phyloP scores from a whole-genome alignment of 768 basidiomycete genomes.

The Leucogyrophana mollusca region DNA sequence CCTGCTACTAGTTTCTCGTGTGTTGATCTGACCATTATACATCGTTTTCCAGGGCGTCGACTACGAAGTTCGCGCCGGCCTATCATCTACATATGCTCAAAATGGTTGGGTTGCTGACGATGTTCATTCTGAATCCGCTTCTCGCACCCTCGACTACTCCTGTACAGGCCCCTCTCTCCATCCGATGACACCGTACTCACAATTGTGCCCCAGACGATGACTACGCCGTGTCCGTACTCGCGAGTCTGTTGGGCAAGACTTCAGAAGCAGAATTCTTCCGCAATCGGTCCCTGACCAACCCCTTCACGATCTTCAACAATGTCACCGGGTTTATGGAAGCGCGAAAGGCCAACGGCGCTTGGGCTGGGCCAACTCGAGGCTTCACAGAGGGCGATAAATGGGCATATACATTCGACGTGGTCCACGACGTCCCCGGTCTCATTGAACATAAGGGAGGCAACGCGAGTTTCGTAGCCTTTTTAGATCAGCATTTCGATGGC shows the following conservation, averaged over 20 bases:
- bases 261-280: constrained; percentile 49
- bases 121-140: constrained; percentile 76
- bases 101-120: constrained; percentile 80
- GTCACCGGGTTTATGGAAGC: constrained; percentile 82
- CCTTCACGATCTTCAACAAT: constrained; percentile 66
- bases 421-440: constrained; percentile 65
- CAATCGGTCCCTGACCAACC: constrained; percentile 52
- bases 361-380: constrained; percentile 69
- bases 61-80: constrained; percentile 79
- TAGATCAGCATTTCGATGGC: constrained; percentile 56
- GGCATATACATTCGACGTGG: constrained; percentile 79
- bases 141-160: constrained; percentile 76
- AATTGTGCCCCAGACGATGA: constrained; percentile 61
- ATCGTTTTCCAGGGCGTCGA: constrained; percentile 52
- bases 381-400: constrained; percentile 85
- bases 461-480: constrained; percentile 57
- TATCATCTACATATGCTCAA: constrained; percentile 63
- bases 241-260: constrained; percentile 49
- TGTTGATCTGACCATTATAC: no score
- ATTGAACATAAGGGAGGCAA: constrained; percentile 67
- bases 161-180: constrained; percentile 40
- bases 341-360: constrained; percentile 60
- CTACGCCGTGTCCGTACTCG: constrained; percentile 67
- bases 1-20: not conserved
- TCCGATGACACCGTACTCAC: not conserved